Evolutionary conservation across 2,329 filamentous ascomycete species (phyloP), one percentile per base, ranked within the genome.

Genomic region (Aspergillus pseudoviridinutans): DNA sequence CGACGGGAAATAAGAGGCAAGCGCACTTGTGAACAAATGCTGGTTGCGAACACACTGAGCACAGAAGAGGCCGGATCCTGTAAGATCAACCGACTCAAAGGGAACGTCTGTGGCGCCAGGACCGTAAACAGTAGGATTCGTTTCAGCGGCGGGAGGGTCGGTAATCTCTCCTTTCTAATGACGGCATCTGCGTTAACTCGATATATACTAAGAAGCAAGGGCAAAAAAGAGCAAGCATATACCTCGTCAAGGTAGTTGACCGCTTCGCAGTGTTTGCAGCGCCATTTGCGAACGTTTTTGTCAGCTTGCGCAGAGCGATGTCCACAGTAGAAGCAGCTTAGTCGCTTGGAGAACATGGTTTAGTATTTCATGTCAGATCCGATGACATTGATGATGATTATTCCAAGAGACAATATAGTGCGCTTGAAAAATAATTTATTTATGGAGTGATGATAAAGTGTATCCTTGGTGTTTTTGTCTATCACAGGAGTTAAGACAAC

Each of bases 211-310:
- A 24, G 22, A 57, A n/a, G 29, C 51, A 35, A 35, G 32, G 32
- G 14, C 32, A 38, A 44, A 54, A 24, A 25, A 25, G 24, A 25
- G 17, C 7, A 50, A 71, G 79, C 58, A 47, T 22, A 17, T 77
- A 94, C 92, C 79, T 93, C 82, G 71, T 99, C 94, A 32, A 97
- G 80, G 77, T 91, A 90, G 74, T 97, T 99, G 58, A 88, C 86
- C 20, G 92, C 90, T 67, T 94, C 90, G 79, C 94, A 99, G 60
- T 83, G 79, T 22, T 82, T 76, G 75, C 92, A 96, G 49, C 86
- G 79, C 76, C 92, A 96, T 67, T 86, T 82, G 71, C 80, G 82
- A 56, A 85, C 79, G 53, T 84, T 83, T 65, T 85, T 82, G 66
- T 83, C 86, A 62, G 75, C 79, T 56, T 84, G 79, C 35, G 80